These are phyloP conservation scores for Pythium monospermum DNA, from an alignment of 352 stramenopile species.

Conservation along the genomic window DNA sequence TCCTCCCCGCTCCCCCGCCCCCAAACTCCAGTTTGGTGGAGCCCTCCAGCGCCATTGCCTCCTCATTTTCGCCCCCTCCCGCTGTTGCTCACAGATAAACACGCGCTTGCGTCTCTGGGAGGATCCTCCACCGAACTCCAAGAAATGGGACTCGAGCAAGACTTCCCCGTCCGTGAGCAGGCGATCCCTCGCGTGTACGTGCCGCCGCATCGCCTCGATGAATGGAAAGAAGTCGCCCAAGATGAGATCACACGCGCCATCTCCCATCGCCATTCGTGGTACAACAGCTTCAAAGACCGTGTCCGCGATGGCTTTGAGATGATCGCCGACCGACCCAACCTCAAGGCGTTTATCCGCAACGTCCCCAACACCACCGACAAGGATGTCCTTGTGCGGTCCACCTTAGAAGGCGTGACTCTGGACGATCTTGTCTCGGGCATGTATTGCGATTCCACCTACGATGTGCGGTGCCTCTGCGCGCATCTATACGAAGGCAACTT, in stretches of 20 bases:
- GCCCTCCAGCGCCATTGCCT: background rate
- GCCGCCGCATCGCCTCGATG: slow-evolving; percentile 18
- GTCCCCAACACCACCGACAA: slow-evolving; percentile 26
- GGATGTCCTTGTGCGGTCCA: slow-evolving; percentile 27
- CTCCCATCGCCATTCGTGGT: slow-evolving; percentile 31
- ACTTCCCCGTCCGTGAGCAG: slow-evolving; percentile 21
- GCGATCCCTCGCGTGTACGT: slow-evolving; percentile 20
- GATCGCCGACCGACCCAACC: slow-evolving; percentile 21
- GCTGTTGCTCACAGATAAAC: background rate
- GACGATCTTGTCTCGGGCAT: slow-evolving; percentile 28
- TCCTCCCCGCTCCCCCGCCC: background rate
- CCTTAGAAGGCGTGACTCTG: slow-evolving; percentile 26
- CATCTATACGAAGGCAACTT: slow-evolving; percentile 37
- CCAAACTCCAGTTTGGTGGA: background rate
- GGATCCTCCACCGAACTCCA: too few species aligned
- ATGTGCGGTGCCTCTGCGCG: slow-evolving; percentile 26
- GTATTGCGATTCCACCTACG: slow-evolving; percentile 30
- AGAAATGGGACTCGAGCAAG: slow-evolving; percentile 21
- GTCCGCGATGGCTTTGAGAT: slow-evolving; percentile 25
- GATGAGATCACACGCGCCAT: slow-evolving; percentile 30
- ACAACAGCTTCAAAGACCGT: slow-evolving; percentile 28
- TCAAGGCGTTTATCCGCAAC: slow-evolving; percentile 23
- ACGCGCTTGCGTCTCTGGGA: too few species aligned
- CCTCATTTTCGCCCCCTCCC: background rate
- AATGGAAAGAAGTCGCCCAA: slow-evolving; percentile 26